Conservation (phyloP, 805 yeast genomes). For the Yarrowia sp. region DNA sequence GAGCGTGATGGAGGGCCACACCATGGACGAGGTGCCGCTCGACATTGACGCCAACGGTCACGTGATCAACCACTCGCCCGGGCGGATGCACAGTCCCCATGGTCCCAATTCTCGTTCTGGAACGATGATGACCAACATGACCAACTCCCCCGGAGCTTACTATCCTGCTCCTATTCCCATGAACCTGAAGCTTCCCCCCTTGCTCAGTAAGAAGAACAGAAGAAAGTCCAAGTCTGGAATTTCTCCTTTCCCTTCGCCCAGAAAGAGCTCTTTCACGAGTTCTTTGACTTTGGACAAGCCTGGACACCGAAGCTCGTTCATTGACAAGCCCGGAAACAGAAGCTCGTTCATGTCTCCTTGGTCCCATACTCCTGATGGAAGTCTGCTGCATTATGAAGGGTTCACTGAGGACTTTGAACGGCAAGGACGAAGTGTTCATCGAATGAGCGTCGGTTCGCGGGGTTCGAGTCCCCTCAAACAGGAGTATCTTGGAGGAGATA, state of each 20-base stretch:
- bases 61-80: neutral
- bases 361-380: constrained; percentile 27
- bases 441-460: neutral
- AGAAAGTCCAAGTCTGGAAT: constrained; percentile 7
- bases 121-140: constrained; percentile 10
- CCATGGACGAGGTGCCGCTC: neutral
- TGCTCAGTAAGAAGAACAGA: constrained; percentile 49
- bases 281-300: constrained; percentile 49
- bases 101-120: neutral
- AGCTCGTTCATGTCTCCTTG: constrained; percentile 29
- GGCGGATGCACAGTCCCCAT: neutral
- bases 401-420: constrained; percentile 18
- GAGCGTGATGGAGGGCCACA: too few species aligned
- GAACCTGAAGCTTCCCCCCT: constrained; percentile 50
- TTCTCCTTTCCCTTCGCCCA: constrained; percentile 2
- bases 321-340: constrained; percentile 15
- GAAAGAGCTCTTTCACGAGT: constrained; percentile 40
- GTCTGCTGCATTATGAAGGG: constrained; percentile 15
- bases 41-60: neutral
- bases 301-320: constrained; percentile 8
- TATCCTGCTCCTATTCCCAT: constrained; percentile 52
- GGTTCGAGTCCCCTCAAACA: constrained; percentile 2
- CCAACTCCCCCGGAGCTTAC: constrained; percentile 9
- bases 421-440: neutral
- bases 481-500: neutral